These are phyloP conservation scores for Ogataea nitratoaversa DNA, from an alignment of 805 yeast species.

Conservation along the genomic window DNA sequence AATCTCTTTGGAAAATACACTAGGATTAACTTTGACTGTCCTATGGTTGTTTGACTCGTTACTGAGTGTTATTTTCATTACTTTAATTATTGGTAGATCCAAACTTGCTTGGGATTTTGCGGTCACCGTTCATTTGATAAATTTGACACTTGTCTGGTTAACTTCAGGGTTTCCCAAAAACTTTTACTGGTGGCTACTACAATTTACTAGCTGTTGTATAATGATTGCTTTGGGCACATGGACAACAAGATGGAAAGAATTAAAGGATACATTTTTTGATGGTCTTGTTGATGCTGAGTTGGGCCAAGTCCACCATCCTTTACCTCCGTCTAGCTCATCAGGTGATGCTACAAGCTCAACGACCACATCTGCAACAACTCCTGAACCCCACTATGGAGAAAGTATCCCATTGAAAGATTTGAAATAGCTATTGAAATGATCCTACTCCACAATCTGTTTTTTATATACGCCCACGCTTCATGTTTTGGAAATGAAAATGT, in stretches of 20 bases:
- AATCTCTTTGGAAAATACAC: conserved; percentile 67
- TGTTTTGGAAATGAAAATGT: too few relatives aligned
- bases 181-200: conserved; percentile 82
- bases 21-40: conserved; percentile 69
- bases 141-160: conserved; percentile 64
- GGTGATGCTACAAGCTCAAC: conserved; percentile 2
- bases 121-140: conserved; percentile 81
- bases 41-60: conserved; percentile 84
- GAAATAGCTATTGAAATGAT: conserved; percentile 2
- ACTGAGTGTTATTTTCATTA: conserved; percentile 77
- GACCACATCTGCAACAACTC: conserved; percentile 10
- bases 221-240: conserved; percentile 83
- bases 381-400: conserved; percentile 8
- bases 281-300: conserved; percentile 63
- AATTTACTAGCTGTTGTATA: conserved; percentile 58
- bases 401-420: conserved; percentile 11
- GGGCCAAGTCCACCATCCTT: conserved; percentile 27
- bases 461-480: too few relatives aligned
- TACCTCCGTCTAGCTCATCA: not conserved
- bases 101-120: conserved; percentile 97
- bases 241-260: conserved; percentile 87
- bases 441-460: too few relatives aligned
- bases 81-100: conserved; percentile 85
- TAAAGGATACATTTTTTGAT: conserved; percentile 85
- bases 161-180: conserved; percentile 67